These are phyloP conservation scores for Pyricularia pennisetigena DNA, from an alignment of 2,329 filamentous ascomycete genomes.

Conservation along the genomic window DNA sequence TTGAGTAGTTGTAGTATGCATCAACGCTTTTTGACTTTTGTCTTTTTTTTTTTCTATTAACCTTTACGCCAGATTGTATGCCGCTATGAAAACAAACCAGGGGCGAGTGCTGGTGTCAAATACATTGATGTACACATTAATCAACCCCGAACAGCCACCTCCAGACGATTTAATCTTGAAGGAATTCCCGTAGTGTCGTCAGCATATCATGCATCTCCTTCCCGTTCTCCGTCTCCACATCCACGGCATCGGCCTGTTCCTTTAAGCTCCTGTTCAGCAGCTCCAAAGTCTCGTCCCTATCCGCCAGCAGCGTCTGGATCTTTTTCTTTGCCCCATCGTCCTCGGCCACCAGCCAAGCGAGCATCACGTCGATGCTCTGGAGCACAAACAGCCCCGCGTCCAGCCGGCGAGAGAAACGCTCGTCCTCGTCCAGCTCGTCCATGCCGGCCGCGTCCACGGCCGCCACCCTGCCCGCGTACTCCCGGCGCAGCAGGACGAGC, in stretches of 20 bases:
- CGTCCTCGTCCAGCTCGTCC: slow-evolving; percentile 50
- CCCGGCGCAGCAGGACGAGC: slow-evolving; percentile 60
- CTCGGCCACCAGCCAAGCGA: slow-evolving; percentile 89
- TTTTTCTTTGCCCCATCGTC: slow-evolving; percentile 63
- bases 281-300: slow-evolving; percentile 55
- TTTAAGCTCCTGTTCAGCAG: slow-evolving; percentile 58
- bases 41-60: background rate
- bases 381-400: slow-evolving; percentile 79
- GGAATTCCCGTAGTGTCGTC: slow-evolving; percentile 26
- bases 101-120: no score
- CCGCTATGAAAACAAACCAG: background rate
- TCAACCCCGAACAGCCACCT: background rate
- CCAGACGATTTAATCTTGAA: background rate
- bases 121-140: background rate
- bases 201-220: slow-evolving; percentile 50
- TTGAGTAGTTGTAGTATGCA: background rate
- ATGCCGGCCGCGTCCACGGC: slow-evolving; percentile 52
- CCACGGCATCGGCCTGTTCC: slow-evolving; percentile 42
- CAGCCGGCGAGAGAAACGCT: slow-evolving; percentile 65
- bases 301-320: slow-evolving; percentile 54
- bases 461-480: slow-evolving; percentile 55
- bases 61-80: background rate
- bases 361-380: slow-evolving; percentile 72
- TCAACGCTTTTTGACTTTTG: background rate
- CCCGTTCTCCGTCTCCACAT: slow-evolving; percentile 40